Evolutionary conservation across 2,329 filamentous ascomycete genomes (phyloP), one percentile per base, ranked within the genome.

Genomic region (Pyrenophora tritici-repentis): DNA sequence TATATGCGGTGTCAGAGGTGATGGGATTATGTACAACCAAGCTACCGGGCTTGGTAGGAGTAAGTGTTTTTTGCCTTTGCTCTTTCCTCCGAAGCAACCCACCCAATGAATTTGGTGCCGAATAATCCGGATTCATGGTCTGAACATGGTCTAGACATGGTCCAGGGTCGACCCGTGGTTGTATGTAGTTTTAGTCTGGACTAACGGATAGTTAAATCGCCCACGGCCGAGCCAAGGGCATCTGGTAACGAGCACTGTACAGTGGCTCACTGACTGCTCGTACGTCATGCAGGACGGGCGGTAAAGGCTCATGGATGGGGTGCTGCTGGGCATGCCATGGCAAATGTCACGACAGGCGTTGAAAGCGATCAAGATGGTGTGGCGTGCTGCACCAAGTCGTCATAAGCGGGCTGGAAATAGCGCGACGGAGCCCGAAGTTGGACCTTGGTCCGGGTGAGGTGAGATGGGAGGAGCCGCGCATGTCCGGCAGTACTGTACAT

Each of bases 341-440:
- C 26, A 29, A 12, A 12, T 10, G 4, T 29, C 26, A 12, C 10
- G 26, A 9, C 18, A 26, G 14, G 17, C 24, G 12, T 8, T 42
- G 17, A 9, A 26, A 10, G 14, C 20, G 18, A 34, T 16, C 18
- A 24, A 33, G 31, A 13, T 12, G 18, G 41, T 20, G 41, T 16
- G n/a, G 32, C n/a, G 33, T 20, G 34, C 42, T 45, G 42, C 42
- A 45, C 4, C 17, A 22, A 32, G 34, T 45, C 42, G 35, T 45
- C 42, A 39, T 45, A 14, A 29, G 42, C 34, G 24, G 42, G 26
- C 24, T 31, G 32, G 6, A 10, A 8, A 13, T 17, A 17, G 10
- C 24, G 33, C 16, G 16, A 20, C 9, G 16, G 16, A 36, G 18
- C 16, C 18, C 34, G 16, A 20, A 20, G 18, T 13, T 20, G 12